Evolutionary conservation across 2,329 filamentous ascomycete species (phyloP).

Genomic region (Aspergillus sclerotialis): DNA sequence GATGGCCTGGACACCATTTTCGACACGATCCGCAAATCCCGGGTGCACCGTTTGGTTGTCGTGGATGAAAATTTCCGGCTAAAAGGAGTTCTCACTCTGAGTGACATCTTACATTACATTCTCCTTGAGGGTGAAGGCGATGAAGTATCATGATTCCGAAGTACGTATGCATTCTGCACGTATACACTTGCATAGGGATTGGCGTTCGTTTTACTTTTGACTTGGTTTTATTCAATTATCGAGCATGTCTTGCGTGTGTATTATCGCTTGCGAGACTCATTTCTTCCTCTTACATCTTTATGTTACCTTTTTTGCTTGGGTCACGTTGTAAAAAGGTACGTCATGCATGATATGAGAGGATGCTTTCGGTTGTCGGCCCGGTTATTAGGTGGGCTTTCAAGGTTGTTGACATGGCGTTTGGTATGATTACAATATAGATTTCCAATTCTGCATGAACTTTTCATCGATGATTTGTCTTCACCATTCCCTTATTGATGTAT

Average conservation of each 20-base stretch:
- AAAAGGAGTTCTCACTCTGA: conserved; percentile 84
- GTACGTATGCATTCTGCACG: conserved; percentile 1
- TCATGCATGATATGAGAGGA: no score
- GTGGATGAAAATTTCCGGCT: conserved; percentile 84
- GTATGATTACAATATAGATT: conserved; percentile 23
- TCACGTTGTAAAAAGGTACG: no score
- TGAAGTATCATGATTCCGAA: conserved; percentile 27
- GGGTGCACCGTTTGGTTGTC: conserved; percentile 87
- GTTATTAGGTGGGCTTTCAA: no score
- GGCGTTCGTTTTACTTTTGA: conserved; percentile 24
- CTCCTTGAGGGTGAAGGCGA: conserved; percentile 70
- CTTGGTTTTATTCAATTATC: conserved; percentile 2
- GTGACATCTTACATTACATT: conserved; percentile 94
- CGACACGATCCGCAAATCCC: conserved; percentile 88
- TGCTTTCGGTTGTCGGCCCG: no score
- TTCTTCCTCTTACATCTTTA: neutral
- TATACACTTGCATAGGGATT: conserved; percentile 25
- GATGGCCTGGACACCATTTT: conserved; percentile 94
- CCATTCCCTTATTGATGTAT: no score
- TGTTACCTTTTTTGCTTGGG: no score
- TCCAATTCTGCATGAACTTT: conserved; percentile 8
- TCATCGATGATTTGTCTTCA: conserved; percentile 2
- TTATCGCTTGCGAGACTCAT: no score
- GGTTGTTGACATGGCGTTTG: conserved; percentile 11
- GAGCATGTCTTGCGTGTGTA: conserved; percentile 1